Evolutionary conservation across 202 grass and related monocot species (phyloP), one percentile per base, ranked within the genome.

Genomic region (Panicum hallii): DNA sequence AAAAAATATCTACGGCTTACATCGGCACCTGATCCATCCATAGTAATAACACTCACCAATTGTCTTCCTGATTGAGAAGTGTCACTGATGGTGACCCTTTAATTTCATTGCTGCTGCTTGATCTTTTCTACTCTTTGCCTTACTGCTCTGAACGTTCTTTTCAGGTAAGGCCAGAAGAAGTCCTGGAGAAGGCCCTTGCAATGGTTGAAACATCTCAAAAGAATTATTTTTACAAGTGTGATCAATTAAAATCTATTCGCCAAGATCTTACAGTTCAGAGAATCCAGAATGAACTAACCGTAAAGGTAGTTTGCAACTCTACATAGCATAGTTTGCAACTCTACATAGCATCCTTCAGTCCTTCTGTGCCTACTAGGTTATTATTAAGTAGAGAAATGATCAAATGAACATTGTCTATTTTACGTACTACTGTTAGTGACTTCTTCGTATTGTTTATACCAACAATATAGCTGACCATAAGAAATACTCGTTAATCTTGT

Each of bases 241-340:
- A 91, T 77, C 95, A 98, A 85, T 87, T 98, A 55, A 98, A 98
- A 87, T 98, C 95, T 81, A 98, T 98, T 91, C 92, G 95, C 54
- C 95, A 98, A 88, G 95, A 98, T 85, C 90, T 98, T 74, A 98
- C 95, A 11, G 95, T 98, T 73, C 95, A 98, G 86, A 93, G 95
- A 73, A 98, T 98, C 76, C 84, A 94, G 87, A 95, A 98, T 83
- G 85, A 88, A 70, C 85, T 98, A 19, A 98, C 95, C 20, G 87
- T 90, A 23, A 98, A 98, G 95, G 95, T 98, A 82, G 22, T 78
- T 57, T 79, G 86, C 16, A 70, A 22, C 15, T 84, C 9, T 85
- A 67, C 47, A 42, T 71, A 67, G 50, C 66, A 43, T 80, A 82
- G 22, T 78, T 57, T 79, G 86, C 16, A 70, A 22, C 15, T 84